Base-by-base conservation (phyloP, 371 early-diverging fungal species). In the Zychaea mexicana region DNA sequence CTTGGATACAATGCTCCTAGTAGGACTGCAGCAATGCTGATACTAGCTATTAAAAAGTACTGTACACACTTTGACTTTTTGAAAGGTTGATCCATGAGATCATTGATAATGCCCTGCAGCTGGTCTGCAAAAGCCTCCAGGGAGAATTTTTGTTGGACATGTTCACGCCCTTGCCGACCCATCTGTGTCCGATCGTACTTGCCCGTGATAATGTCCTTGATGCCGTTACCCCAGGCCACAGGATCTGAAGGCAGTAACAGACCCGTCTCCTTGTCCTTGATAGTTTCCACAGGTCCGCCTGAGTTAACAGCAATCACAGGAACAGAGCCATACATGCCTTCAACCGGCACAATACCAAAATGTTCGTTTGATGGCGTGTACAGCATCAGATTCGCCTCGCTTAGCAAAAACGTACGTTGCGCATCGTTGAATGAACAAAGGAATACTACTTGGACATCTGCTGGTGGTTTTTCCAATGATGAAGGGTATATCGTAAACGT, bases 291-390 rank as follows among this genome's bases (percentile, higher is more conserved):
- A 6, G 96, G 97, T 0, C 97, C 97, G 33, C 97, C 98, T 64
- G 80, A 88, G 72, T 92, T 90, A 42, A 83, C 85, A 0, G 98
- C 98, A 21, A 98, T 84, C 2, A 97, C 96, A 0, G 97, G 97
- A 15, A 93, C 71, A 21, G 80, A 74, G 33, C 86, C 85, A 74
- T 93, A 94, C 98, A 98, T 97, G 57, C 95, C 94, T 69, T 98
- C 98, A 0, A 98, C 86, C 3, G 98, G 98, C 13, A 94, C 95
- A 57, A 98, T 96, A 0, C 98, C 98, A 72, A 98, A 94, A 70
- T 98, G 98, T 73, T 98, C 98, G 69, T 92, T 86, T 17, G 85
- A 79, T 12, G 98, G 98, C 19, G 98, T 98, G 77, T 98, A 98
- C 1, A 97, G 67, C 27, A 96, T 76, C 3, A 89, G 80, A 9